Conservation (phyloP, 257 asterid species). For the Solanum pinnatisectum region DNA sequence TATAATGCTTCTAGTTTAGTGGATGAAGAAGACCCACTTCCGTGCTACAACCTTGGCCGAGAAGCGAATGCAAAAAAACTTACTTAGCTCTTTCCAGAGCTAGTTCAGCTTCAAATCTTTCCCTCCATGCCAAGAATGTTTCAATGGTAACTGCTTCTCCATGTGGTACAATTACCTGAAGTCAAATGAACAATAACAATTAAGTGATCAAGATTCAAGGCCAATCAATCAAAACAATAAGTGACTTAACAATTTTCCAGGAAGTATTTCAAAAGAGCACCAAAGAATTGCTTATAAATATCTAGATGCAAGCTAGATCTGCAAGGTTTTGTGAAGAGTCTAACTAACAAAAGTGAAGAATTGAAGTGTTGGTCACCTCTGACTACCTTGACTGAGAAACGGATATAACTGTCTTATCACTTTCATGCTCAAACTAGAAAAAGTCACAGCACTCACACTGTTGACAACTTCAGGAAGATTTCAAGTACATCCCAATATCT, state of each 20-base stretch:
- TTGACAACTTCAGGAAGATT: background rate
- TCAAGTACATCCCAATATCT: background rate
- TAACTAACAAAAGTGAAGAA: background rate
- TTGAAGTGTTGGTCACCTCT: background rate
- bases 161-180: constrained; percentile 85
- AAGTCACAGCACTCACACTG: background rate
- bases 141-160: constrained; percentile 97
- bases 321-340: background rate
- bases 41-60: background rate
- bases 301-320: background rate
- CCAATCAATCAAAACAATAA: background rate
- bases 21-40: background rate
- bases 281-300: background rate
- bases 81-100: constrained; percentile 97
- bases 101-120: constrained; percentile 96
- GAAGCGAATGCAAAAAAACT: constrained; percentile 23
- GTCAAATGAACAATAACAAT: constrained; percentile 1
- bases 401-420: background rate
- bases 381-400: background rate
- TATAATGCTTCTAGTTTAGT: background rate
- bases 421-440: background rate
- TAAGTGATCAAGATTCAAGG: background rate
- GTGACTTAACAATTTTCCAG: background rate
- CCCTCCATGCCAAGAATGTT: constrained; percentile 96
- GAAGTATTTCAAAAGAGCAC: background rate